Percentiles rank a stretch among this genome's conserved stretches.
Conservation (phyloP, 208 protist genomes). For the Trichomonas vaginalis region DNA sequence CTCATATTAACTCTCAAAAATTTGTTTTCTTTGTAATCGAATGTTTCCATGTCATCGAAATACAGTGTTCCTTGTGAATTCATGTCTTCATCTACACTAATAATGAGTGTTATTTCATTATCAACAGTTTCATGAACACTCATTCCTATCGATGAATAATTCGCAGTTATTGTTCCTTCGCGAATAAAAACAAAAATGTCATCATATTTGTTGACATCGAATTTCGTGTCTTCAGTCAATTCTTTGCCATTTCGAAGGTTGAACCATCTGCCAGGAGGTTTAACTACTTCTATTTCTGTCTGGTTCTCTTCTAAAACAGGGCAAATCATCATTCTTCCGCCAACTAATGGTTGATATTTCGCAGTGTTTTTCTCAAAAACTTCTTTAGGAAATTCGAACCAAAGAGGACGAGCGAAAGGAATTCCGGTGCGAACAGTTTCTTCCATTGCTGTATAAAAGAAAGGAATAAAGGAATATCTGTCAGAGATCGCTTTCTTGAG, state of each 20-base stretch:
- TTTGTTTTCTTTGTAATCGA: not conserved
- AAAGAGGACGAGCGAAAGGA: conserved; percentile 69
- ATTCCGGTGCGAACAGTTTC: conserved; percentile 52
- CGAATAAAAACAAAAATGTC: not conserved
- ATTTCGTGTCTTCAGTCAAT: not conserved
- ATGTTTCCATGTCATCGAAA: not conserved
- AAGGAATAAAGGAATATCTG: conserved; percentile 72
- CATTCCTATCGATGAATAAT: not conserved
- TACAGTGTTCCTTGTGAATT: not conserved
- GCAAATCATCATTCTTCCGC: conserved; percentile 63
- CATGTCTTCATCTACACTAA: not conserved
- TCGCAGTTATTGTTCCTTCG: not conserved
- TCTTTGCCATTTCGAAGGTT: not conserved
- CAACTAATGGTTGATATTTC: conserved; percentile 60
- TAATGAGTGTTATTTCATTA: not conserved
- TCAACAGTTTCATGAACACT: not conserved
- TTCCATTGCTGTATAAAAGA: conserved; percentile 82
- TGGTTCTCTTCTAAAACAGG: conserved; percentile 54
- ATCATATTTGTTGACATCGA: not conserved
- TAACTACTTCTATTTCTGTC: conserved; percentile 43
- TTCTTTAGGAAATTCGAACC: conserved; percentile 61
- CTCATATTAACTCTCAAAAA: not conserved
- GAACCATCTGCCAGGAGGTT: conserved; percentile 50
- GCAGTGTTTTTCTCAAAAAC: conserved; percentile 26
- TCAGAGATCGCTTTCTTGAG: conserved; percentile 45